phyloP scores from a whole-genome alignment of 225 moss, liverwort and hornwort genomes.

The Ulota crispa region DNA sequence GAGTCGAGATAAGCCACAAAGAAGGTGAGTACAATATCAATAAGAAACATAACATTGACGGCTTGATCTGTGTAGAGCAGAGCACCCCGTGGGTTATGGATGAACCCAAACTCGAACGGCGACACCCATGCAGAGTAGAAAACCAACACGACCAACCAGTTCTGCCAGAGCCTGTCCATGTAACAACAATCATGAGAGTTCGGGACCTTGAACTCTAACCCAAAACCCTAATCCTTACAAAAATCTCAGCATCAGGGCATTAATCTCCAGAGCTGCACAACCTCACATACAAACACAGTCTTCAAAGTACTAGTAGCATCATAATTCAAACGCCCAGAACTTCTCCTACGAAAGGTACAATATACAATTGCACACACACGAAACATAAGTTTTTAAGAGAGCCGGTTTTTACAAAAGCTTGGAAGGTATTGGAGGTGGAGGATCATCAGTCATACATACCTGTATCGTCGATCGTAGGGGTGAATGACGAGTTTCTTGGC shows the following conservation, averaged over 20 bases:
- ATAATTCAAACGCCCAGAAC: neutral
- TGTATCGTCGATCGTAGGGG: conserved; percentile 36
- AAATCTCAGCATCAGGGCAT: neutral
- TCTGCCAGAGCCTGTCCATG: conserved; percentile 36
- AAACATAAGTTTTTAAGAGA: neutral
- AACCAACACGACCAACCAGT: conserved; percentile 54
- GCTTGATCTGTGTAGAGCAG: conserved; percentile 44
- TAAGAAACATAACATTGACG: conserved; percentile 62
- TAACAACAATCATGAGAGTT: neutral
- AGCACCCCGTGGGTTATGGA: conserved; percentile 41
- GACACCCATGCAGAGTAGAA: conserved; percentile 78
- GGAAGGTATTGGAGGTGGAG: neutral
- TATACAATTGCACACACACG: neutral
- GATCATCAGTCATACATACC: conserved; percentile 9
- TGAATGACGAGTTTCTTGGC: conserved; percentile 35
- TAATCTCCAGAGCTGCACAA: neutral
- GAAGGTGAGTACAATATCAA: conserved; percentile 73
- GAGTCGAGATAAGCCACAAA: conserved; percentile 77
- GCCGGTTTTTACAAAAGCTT: neutral
- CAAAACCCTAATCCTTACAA: conserved; percentile 1
- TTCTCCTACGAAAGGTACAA: neutral
- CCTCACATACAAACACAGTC: neutral
- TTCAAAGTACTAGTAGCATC: neutral
- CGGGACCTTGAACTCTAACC: neutral
- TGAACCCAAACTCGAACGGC: conserved; percentile 77